phyloP scores from a whole-genome alignment of 768 basidiomycete species.

The button mushroom (Agaricus bisporus) region DNA sequence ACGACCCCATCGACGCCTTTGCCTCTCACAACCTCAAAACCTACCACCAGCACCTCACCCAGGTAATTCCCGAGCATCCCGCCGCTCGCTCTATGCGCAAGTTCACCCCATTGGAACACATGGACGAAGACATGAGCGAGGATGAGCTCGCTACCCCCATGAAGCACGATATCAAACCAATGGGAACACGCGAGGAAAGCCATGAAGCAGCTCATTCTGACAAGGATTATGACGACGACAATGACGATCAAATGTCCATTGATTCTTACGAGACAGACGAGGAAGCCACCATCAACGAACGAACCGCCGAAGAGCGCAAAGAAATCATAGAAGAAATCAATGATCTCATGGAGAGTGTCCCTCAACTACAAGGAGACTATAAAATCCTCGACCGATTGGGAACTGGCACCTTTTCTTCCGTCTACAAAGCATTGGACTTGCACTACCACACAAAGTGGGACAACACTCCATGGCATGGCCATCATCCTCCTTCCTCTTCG shows the following conservation, averaged over 20 bases:
- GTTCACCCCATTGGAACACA: neutral
- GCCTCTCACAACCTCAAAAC: conserved; percentile 30
- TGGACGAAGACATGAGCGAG: conserved; percentile 11
- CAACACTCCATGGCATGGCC: conserved; percentile 67
- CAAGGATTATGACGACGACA: conserved; percentile 22
- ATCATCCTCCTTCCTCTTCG: conserved; percentile 55
- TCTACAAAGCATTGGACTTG: conserved; percentile 94
- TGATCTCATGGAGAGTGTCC: conserved; percentile 61
- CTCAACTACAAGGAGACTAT: conserved; percentile 63
- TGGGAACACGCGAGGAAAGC: conserved; percentile 9
- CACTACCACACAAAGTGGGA: conserved; percentile 66
- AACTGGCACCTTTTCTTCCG: conserved; percentile 97
- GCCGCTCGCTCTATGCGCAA: conserved; percentile 7
- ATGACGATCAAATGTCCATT: conserved; percentile 11
- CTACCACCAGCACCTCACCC: conserved; percentile 47
- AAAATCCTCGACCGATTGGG: conserved; percentile 85
- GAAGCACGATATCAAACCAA: conserved; percentile 5
- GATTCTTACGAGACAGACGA: conserved; percentile 46
- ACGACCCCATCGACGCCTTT: conserved; percentile 42
- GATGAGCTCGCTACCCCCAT: conserved; percentile 11
- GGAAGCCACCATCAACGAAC: conserved; percentile 50
- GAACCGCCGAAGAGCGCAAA: conserved; percentile 58
- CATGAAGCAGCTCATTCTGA: conserved; percentile 15
- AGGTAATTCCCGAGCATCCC: conserved; percentile 29
- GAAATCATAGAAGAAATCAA: conserved; percentile 76